Evolutionary conservation across 148 eudicot genomes (phyloP).

Genomic region (Fagopyrum homotropicum): DNA sequence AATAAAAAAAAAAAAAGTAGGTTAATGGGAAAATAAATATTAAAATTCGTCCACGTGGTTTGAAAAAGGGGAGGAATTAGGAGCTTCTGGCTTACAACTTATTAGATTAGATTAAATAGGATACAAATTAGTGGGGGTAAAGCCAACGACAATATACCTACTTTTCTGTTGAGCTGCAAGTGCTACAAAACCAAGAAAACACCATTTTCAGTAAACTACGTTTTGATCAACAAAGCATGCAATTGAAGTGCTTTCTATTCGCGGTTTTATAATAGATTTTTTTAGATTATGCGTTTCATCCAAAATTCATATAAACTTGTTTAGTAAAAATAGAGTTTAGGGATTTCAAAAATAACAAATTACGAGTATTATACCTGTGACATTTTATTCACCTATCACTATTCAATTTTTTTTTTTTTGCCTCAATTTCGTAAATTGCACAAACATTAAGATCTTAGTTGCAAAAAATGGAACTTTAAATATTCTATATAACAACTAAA

Average conservation of each 20-base stretch:
- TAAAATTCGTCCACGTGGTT: neutral
- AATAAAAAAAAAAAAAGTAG: neutral
- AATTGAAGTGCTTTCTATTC: neutral
- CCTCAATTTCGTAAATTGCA: no score
- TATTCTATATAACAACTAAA: no score
- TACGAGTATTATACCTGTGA: no score
- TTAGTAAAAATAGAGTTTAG: no score
- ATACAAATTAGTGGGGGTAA: constrained; percentile 6
- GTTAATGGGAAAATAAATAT: neutral
- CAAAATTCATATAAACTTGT: no score
- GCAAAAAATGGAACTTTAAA: no score
- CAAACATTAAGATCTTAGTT: no score
- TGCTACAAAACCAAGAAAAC: neutral
- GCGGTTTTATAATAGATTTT: no score
- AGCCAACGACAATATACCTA: constrained; percentile 17
- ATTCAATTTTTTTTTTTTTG: no score
- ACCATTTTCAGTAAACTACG: neutral
- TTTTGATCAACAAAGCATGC: neutral
- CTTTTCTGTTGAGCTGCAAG: constrained; percentile 17
- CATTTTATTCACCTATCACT: no score
- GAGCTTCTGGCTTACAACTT: constrained; percentile 16
- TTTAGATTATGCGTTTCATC: no score
- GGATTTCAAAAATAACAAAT: no score
- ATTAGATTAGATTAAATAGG: neutral
- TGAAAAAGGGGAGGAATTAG: constrained; percentile 4